These are phyloP conservation scores for Acidiella bohemica DNA, from an alignment of 495 filamentous ascomycete species.

Conservation along the genomic window DNA sequence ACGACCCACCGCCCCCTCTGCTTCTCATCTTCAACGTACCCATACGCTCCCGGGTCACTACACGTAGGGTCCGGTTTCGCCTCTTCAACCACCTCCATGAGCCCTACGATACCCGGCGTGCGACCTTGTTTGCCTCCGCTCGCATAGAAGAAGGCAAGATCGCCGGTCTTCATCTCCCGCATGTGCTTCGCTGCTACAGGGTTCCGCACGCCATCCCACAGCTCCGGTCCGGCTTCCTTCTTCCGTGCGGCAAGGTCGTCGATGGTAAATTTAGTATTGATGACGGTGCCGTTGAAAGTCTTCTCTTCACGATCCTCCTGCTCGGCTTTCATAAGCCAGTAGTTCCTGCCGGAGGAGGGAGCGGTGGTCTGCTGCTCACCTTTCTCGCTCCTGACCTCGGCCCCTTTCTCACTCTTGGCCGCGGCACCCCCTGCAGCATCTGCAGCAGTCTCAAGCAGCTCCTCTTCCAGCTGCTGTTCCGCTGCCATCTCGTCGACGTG, in stretches of 20 bases:
- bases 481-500: constrained; percentile 10
- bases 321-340: constrained; percentile 95
- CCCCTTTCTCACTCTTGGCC: background rate
- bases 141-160: constrained; percentile 94
- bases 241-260: constrained; percentile 55
- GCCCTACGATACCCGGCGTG: constrained; percentile 75
- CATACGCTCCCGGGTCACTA: constrained; percentile 66
- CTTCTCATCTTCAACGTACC: constrained; percentile 65
- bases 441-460: constrained; percentile 10
- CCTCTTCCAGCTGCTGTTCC: constrained; percentile 11
- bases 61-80: constrained; percentile 34
- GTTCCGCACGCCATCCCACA: constrained; percentile 73
- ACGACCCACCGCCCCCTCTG: constrained; percentile 49
- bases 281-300: constrained; percentile 54
- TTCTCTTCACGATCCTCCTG: constrained; percentile 77
- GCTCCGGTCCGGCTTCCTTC: constrained; percentile 41
- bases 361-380: background rate
- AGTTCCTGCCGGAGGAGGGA: constrained; percentile 24
- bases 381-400: background rate
- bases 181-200: constrained; percentile 69
- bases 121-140: constrained; percentile 60
- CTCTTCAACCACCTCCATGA: constrained; percentile 82
- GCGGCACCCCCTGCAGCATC: constrained; percentile 2
- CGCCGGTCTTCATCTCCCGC: constrained; percentile 77
- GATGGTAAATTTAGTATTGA: constrained; percentile 59